Evolutionary conservation across 371 early-diverging fungal species (phyloP).

Genomic region (Mucor racemosus): DNA sequence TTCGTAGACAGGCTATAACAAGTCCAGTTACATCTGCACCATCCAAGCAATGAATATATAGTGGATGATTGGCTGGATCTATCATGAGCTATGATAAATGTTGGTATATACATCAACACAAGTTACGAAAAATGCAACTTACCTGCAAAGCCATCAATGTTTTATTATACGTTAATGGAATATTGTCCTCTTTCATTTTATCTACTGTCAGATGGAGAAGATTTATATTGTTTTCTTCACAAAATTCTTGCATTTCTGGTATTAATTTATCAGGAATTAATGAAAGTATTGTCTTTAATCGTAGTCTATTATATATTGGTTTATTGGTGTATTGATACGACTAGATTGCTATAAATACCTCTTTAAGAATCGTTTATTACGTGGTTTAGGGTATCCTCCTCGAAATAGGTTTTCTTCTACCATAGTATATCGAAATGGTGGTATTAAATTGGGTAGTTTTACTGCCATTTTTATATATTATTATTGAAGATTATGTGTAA

Average conservation of each 20-base stretch:
- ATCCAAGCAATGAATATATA: constrained; percentile 92
- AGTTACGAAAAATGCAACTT: neutral
- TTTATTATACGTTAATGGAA: constrained; percentile 81
- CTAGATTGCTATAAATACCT: constrained; percentile 40
- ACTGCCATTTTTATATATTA: constrained; percentile 15
- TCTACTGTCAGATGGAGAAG: constrained; percentile 77
- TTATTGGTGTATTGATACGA: too few relatives aligned
- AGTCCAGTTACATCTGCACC: constrained; percentile 90
- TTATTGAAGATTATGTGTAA: too few relatives aligned
- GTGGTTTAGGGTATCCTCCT: constrained; percentile 86
- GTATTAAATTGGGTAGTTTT: constrained; percentile 65
- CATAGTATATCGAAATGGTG: constrained; percentile 84
- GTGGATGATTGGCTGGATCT: constrained; percentile 73
- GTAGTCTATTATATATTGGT: constrained; percentile 51
- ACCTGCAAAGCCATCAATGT: constrained; percentile 79
- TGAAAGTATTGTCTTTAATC: constrained; percentile 82
- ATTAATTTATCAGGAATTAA: constrained; percentile 81
- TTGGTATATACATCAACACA: neutral
- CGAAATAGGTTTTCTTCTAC: constrained; percentile 83
- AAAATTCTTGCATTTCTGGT: constrained; percentile 68
- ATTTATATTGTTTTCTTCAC: constrained; percentile 66
- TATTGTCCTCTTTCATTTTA: constrained; percentile 85
- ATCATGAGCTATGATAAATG: constrained; percentile 64
- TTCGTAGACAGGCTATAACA: constrained; percentile 84
- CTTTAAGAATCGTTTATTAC: constrained; percentile 84